Evolutionary conservation across 1,284 basidiomycete species (phyloP).

Genomic region (Cutaneotrichosporon mucoides): DNA sequence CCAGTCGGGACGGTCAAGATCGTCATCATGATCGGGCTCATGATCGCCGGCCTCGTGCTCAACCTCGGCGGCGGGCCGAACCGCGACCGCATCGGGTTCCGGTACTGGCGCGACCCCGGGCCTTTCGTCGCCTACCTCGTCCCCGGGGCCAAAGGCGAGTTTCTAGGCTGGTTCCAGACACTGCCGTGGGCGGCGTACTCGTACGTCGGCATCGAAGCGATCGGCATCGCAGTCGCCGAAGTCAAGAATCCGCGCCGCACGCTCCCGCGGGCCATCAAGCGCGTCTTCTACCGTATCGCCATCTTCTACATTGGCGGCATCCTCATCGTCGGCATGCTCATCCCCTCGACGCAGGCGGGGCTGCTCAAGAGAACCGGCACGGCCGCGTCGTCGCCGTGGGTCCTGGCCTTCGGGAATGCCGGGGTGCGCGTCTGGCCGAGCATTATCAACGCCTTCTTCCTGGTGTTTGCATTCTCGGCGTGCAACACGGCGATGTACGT

Average conservation of each 20-base stretch:
- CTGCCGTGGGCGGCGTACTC: constrained; percentile 31
- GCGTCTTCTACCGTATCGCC: constrained; percentile 69
- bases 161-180: constrained; percentile 27
- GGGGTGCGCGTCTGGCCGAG: constrained; percentile 68
- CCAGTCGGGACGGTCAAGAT: constrained; percentile 16
- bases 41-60: not conserved
- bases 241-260: constrained; percentile 55
- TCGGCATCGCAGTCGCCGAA: constrained; percentile 30
- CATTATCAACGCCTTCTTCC: constrained; percentile 77
- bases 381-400: constrained; percentile 67
- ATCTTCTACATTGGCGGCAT: constrained; percentile 44
- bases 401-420: constrained; percentile 57
- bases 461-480: constrained; percentile 82
- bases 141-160: constrained; percentile 14
- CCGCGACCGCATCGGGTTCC: constrained; percentile 27
- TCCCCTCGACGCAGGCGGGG: constrained; percentile 42
- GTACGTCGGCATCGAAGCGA: constrained; percentile 34
- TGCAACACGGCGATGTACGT: constrained; percentile 79
- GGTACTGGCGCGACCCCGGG: constrained; percentile 39
- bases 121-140: constrained; percentile 13
- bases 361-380: constrained; percentile 58
- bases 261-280: constrained; percentile 67
- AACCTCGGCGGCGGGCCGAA: constrained; percentile 29
- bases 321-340: not conserved
- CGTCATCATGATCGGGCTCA: constrained; percentile 6